phyloP scores from a whole-genome alignment of 2,329 filamentous ascomycete species.

The Conoideocrella luteorostrata region DNA sequence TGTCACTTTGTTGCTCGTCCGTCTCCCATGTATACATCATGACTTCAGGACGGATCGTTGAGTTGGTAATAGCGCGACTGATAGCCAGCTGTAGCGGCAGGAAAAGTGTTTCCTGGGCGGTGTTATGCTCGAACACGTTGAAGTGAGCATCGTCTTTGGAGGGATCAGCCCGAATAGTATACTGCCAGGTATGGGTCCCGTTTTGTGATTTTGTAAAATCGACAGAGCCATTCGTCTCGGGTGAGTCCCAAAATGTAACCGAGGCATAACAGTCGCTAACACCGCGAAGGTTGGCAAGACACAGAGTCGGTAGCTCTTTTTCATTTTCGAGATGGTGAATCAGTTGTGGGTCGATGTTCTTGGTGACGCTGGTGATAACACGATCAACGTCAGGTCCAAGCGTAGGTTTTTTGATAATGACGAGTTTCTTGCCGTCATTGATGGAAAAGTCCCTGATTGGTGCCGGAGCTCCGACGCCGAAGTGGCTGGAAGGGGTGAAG shows the following conservation, averaged over 20 bases:
- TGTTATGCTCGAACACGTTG: constrained; percentile 36
- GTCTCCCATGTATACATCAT: constrained; percentile 14
- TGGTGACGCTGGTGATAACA: constrained; percentile 18
- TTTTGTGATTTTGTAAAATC: constrained; percentile 3
- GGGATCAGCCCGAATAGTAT: constrained; percentile 20
- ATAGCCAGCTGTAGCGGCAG: constrained; percentile 27
- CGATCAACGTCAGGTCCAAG: constrained; percentile 18
- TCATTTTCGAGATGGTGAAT: constrained; percentile 15
- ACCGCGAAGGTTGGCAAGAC: constrained; percentile 19
- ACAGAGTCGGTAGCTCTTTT: constrained; percentile 12
- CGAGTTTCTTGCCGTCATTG: constrained; percentile 17
- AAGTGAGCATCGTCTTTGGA: constrained; percentile 32
- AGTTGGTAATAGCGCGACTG: constrained; percentile 24
- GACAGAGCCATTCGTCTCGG: constrained; percentile 12
- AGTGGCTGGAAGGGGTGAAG: constrained; percentile 7
- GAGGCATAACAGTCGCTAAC: constrained; percentile 22
- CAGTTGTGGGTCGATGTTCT: constrained; percentile 12
- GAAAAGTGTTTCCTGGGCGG: constrained; percentile 17
- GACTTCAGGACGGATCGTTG: constrained; percentile 12
- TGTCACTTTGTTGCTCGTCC: constrained; percentile 10
- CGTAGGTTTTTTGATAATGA: constrained; percentile 16
- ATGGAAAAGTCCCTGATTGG: constrained; percentile 16
- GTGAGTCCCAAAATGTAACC: constrained; percentile 23
- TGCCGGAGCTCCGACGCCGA: constrained; percentile 13
- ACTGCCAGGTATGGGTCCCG: constrained; percentile 20